These are phyloP conservation scores for Chromosphaera perkinsii DNA, from an alignment of 208 protist species.

Conservation along the genomic window DNA sequence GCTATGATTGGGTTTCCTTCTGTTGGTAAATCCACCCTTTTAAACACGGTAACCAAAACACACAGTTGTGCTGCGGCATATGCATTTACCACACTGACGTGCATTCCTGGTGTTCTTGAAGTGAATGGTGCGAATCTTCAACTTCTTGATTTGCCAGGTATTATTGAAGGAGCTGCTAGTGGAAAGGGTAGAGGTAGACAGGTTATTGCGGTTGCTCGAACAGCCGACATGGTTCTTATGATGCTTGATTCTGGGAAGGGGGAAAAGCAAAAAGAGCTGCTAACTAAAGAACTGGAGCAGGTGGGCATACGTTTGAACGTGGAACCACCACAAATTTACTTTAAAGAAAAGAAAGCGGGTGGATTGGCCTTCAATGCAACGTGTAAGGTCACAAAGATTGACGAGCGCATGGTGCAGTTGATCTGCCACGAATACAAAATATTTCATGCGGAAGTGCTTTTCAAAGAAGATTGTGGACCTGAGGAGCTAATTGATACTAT, in stretches of 20 bases:
- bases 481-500: slow-evolving; percentile 96
- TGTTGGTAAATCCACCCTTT: slow-evolving; percentile 93
- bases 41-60: slow-evolving; percentile 79
- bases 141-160: slow-evolving; percentile 74
- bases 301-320: slow-evolving; percentile 97
- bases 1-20: slow-evolving; percentile 94
- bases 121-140: slow-evolving; percentile 58
- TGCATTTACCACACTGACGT: slow-evolving; percentile 97
- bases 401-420: slow-evolving; percentile 10
- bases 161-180: slow-evolving; percentile 97
- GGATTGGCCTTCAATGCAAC: slow-evolving; percentile 30
- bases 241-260: slow-evolving; percentile 93
- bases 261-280: slow-evolving; percentile 63
- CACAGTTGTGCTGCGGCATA: slow-evolving; percentile 89
- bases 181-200: slow-evolving; percentile 94
- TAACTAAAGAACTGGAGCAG: slow-evolving; percentile 84
- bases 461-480: slow-evolving; percentile 24
- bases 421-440: slow-evolving; percentile 33
- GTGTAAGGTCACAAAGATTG: slow-evolving; percentile 24
- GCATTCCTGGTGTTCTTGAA: slow-evolving; percentile 83
- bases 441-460: slow-evolving; percentile 34
- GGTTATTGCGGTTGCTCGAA: slow-evolving; percentile 84
- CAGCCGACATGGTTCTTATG: slow-evolving; percentile 94
- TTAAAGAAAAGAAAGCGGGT: slow-evolving; percentile 50
- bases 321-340: slow-evolving; percentile 84